phyloP scores from a whole-genome alignment of 164 flowering plant genomes.

The Tetracentron sinense region DNA sequence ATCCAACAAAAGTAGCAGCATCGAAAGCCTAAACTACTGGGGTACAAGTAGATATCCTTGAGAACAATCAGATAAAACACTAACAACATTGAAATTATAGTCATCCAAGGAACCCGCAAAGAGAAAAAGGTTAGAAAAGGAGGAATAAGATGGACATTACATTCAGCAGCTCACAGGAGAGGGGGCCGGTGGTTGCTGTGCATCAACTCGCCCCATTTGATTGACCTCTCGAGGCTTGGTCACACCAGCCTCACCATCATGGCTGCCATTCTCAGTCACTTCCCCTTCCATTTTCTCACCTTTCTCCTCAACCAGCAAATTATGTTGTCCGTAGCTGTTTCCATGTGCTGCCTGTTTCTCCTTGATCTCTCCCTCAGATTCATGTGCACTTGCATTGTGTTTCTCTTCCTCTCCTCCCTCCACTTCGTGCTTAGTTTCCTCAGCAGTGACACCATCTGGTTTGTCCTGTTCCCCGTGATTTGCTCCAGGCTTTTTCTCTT shows the following conservation, averaged over 20 bases:
- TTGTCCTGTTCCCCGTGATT: constrained; percentile 19
- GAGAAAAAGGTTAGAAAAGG: neutral
- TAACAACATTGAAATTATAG: constrained; percentile 10
- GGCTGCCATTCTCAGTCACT: constrained; percentile 26
- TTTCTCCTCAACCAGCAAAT: constrained; percentile 11
- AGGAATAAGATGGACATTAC: neutral
- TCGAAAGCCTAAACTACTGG: constrained; percentile 9
- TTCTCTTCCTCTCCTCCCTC: constrained; percentile 15
- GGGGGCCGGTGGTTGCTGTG: constrained; percentile 14
- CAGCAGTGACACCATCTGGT: constrained; percentile 5
- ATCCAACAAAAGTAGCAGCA: constrained; percentile 2
- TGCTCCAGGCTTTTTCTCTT: constrained; percentile 16
- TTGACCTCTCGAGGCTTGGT: constrained; percentile 21
- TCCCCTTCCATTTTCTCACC: constrained; percentile 15
- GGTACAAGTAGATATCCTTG: constrained; percentile 11
- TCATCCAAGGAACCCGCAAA: neutral
- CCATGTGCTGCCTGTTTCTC: constrained; percentile 22
- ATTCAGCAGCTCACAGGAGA: constrained; percentile 17
- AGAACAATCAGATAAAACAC: constrained; percentile 13
- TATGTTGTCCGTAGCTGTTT: constrained; percentile 11
- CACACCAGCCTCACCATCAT: constrained; percentile 9
- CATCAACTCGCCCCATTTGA: constrained; percentile 10
- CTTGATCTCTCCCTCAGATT: constrained; percentile 14
- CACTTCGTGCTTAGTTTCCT: constrained; percentile 1
- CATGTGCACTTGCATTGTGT: constrained; percentile 7